These are phyloP conservation scores for Lactarius vividus DNA, from an alignment of 768 basidiomycete species.

Conservation along the genomic window DNA sequence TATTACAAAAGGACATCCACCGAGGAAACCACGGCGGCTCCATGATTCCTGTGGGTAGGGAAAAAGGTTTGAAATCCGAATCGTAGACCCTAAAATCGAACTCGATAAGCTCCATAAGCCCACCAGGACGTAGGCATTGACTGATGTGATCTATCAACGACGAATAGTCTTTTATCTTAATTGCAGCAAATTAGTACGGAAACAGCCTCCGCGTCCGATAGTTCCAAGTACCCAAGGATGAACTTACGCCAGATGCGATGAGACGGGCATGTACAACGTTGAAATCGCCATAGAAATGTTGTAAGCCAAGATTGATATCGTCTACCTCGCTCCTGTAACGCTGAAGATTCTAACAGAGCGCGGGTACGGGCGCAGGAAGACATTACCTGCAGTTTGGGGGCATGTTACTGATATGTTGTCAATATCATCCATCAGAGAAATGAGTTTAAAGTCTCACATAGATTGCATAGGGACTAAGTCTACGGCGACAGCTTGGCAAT, in stretches of 20 bases:
- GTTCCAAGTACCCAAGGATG: background rate
- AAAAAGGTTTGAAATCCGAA: conserved; percentile 43
- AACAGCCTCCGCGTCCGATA: background rate
- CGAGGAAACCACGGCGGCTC: conserved; percentile 57
- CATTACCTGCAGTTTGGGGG: conserved; percentile 66
- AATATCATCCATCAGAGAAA: conserved; percentile 14
- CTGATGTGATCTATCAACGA: conserved; percentile 63
- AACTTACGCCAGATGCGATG: conserved; percentile 67
- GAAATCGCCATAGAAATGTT: conserved; percentile 78
- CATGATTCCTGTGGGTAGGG: conserved; percentile 42
- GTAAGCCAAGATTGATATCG: conserved; percentile 80
- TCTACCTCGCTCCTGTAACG: conserved; percentile 70
- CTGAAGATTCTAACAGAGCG: conserved; percentile 11
- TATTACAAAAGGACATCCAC: conserved; percentile 55
- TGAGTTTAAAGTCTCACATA: conserved; percentile 43
- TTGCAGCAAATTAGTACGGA: conserved; percentile 9
- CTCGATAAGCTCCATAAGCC: conserved; percentile 64
- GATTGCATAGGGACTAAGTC: conserved; percentile 81
- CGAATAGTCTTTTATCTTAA: conserved; percentile 66
- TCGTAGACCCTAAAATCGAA: conserved; percentile 69
- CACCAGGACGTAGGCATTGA: conserved; percentile 65
- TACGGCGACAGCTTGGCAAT: conserved; percentile 66
- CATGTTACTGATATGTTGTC: conserved; percentile 47
- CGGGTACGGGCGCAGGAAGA: background rate
- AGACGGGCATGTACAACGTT: conserved; percentile 73